Evolutionary conservation across 768 basidiomycete species (phyloP), one percentile per base, ranked within the genome.

Genomic region (Trichaptum fuscoviolaceum): DNA sequence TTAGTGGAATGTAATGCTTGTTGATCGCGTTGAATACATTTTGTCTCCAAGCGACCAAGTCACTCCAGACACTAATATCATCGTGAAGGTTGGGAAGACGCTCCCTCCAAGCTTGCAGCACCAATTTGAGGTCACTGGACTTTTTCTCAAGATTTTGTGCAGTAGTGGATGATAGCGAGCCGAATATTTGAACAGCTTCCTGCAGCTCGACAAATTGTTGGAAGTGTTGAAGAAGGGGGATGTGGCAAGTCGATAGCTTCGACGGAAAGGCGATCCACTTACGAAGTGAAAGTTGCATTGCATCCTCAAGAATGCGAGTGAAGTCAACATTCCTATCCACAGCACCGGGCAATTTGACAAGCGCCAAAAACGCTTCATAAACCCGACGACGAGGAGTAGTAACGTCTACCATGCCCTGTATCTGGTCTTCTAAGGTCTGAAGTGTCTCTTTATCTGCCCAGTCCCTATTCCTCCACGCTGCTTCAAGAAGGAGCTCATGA

Each of bases 21-120:
- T 99, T 99, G 79, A 99, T 97, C 18, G 95, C 92, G 69, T 91
- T 86, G 81, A 99, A 99, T 62, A 99, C 95, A 74, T 99, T 98
- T 76, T 99, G 97, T 65, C 97, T 82, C 97, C 97, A 99, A 18
- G 96, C 95, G 3, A 99, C 94, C n/a, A 99, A 84, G 77, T 99
- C 97, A 69, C 92, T 95, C 97, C 97, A 99, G 68, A 99, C 92
- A 69, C 91, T 94, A 77, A 99, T 98, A 74, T 99, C 97, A 74
- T 99, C 97, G 75, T 93, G 92, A 58, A 91, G 83, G 76, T 98
- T 96, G 2, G 97, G 97, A 15, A 99, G 83, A 35, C 97, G 88
- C 74, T 99, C 97, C 66, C 97, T 85, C 97, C 97, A 99, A 0
- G 95, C 94, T 71, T 95, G 92, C 62, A 99, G 87, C 64, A 98